Base-by-base conservation (phyloP, 2,329 filamentous ascomycete species). In the Fusarium sp. region DNA sequence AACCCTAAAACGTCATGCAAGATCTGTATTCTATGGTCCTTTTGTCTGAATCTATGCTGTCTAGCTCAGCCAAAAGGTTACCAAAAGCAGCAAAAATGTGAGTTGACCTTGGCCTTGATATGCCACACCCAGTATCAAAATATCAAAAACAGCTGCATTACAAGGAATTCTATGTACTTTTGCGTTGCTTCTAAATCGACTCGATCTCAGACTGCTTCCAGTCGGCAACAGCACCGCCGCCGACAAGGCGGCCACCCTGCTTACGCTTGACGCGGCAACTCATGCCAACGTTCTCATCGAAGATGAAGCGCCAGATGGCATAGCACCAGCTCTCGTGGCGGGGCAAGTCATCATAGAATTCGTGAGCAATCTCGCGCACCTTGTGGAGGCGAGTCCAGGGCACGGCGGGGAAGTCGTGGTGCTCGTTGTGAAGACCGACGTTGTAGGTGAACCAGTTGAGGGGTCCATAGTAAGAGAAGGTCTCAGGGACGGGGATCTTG, bases 391-490 rank as follows among this genome's bases (percentile, higher is more conserved):
- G 88, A 14, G 94, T 98, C 96, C 96, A 99, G 0, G 96, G 95
- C 50, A 99, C 90, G 52, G 96, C 96, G 15, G 96, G 96, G 84
- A 99, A 99, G 82, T 99, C 96, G 82, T 99, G 96, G 83, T 99
- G 96, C 86, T 99, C 96, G 81, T 99, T 99, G 86, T 99, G 96
- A 78, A 98, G 85, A 58, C 96, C 96, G 49, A 99, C 96, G 77
- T 99, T 99, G 87, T 98, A 99, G 2, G 95, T 97, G 54, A 99
- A 84, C 77, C 94, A 83, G 84, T 99, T 99, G 73, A 98, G 88
- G 1, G 93, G 90, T 1, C 96, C 96, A 80, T 99, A 99, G 88
- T 99, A 99, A 52, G 92, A 95, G 84, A 94, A 99, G 2, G 96
- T 99, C 86, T 99, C 96, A 5, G 96, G 95, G 8, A 97, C 88